Conservation (phyloP, 768 basidiomycete genomes). For the Phaeotremella fagi region DNA sequence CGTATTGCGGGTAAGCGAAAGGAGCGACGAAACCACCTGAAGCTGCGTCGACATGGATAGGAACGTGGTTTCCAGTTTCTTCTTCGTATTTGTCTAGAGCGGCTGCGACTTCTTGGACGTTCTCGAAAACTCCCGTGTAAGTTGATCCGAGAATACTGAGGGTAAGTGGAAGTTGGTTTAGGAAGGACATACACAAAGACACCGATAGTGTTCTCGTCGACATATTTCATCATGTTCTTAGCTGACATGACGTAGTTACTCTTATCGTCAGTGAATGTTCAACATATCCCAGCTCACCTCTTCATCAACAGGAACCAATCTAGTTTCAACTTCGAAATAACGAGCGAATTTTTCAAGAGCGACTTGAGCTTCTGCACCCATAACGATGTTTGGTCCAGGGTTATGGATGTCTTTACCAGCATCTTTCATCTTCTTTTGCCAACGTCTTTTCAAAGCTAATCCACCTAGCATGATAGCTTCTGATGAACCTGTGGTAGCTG, state of each 20-base stretch:
- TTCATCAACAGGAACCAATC: slow-evolving; percentile 62
- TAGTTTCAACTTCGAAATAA: slow-evolving; percentile 61
- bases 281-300: slow-evolving; percentile 43
- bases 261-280: slow-evolving; percentile 7
- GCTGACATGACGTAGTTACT: slow-evolving; percentile 74
- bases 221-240: slow-evolving; percentile 59
- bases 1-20: slow-evolving; percentile 54
- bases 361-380: slow-evolving; percentile 62
- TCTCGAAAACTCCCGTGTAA: slow-evolving; percentile 63
- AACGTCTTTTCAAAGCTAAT: slow-evolving; percentile 65
- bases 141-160: slow-evolving; percentile 48
- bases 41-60: slow-evolving; percentile 62
- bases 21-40: slow-evolving; percentile 58
- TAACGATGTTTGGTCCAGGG: slow-evolving; percentile 55
- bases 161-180: slow-evolving; percentile 51
- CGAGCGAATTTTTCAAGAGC: slow-evolving; percentile 67
- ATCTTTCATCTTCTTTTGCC: slow-evolving; percentile 63
- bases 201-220: slow-evolving; percentile 67
- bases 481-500: slow-evolving; percentile 66
- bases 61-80: slow-evolving; percentile 52
- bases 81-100: slow-evolving; percentile 56
- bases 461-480: slow-evolving; percentile 72
- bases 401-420: slow-evolving; percentile 63
- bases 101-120: slow-evolving; percentile 77
- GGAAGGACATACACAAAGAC: slow-evolving; percentile 52